Percentiles rank a stretch among this genome's conserved stretches.
phyloP scores from a whole-genome alignment of 2,329 filamentous ascomycete species.

The Paecilomyces fulvus region DNA sequence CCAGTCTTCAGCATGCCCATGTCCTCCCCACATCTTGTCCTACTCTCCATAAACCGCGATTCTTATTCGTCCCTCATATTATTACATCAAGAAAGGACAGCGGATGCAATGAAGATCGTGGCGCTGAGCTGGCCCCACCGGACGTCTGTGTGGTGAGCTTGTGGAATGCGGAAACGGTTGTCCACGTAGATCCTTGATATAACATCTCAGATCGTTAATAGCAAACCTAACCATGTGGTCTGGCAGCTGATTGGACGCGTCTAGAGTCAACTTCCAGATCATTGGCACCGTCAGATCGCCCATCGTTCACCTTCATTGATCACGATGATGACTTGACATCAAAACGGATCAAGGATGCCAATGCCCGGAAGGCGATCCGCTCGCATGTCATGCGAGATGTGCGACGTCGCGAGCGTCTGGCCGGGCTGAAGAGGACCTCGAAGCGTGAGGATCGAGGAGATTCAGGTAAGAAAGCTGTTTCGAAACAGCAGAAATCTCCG shows the following conservation, averaged over 20 bases:
- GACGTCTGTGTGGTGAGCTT: neutral
- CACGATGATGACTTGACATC: slow-evolving; percentile 31
- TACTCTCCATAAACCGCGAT: neutral
- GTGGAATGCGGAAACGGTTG: neutral
- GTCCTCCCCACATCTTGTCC: neutral
- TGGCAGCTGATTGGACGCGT: slow-evolving; percentile 1
- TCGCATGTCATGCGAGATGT: slow-evolving; percentile 38
- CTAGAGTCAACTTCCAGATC: slow-evolving; percentile 14
- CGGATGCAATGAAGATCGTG: neutral
- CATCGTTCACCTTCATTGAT: slow-evolving; percentile 34
- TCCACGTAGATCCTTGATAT: neutral
- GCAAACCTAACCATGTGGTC: slow-evolving; percentile 3
- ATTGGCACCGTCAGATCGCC: slow-evolving; percentile 16
- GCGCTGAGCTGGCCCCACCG: neutral
- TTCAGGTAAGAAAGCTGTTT: slow-evolving; percentile 4
- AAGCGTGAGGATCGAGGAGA: slow-evolving; percentile 16
- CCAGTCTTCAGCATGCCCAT: neutral
- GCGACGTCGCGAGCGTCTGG: slow-evolving; percentile 31
- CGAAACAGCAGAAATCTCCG: slow-evolving; percentile 4
- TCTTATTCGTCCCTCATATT: neutral
- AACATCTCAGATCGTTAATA: neutral
- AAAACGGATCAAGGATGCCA: slow-evolving; percentile 30
- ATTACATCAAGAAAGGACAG: neutral
- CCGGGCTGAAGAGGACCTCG: slow-evolving; percentile 28
- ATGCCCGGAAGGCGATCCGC: slow-evolving; percentile 32